phyloP scores from a whole-genome alignment of 495 filamentous ascomycete species.

The Penicillium diatomitis region DNA sequence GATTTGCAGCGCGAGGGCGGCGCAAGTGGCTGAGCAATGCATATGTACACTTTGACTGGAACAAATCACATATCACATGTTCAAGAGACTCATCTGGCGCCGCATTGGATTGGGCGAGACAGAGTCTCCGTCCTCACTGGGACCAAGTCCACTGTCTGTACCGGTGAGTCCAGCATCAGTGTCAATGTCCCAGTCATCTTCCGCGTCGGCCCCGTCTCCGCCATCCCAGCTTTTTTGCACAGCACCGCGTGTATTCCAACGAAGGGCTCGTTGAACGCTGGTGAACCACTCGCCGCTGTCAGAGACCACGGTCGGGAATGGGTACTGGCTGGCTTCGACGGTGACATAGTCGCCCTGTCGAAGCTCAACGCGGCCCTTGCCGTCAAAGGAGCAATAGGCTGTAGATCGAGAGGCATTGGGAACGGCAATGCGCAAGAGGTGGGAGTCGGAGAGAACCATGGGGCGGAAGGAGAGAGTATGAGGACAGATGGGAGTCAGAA shows the following conservation, averaged over 20 bases:
- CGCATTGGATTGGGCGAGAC: constrained; percentile 54
- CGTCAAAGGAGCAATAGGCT: constrained; percentile 93
- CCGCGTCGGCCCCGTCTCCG: constrained; percentile 23
- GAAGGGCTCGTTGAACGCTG: constrained; percentile 76
- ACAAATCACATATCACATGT: constrained; percentile 22
- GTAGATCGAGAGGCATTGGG: constrained; percentile 78
- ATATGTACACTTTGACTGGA: too few relatives aligned
- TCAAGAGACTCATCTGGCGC: constrained; percentile 56
- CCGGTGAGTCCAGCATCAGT: constrained; percentile 55
- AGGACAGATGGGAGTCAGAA: constrained; percentile 94
- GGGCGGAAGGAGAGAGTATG: constrained; percentile 95
- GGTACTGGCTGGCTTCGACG: constrained; percentile 87
- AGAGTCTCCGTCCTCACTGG: constrained; percentile 54
- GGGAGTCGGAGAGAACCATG: constrained; percentile 95
- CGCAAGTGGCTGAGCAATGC: too few relatives aligned
- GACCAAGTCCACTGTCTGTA: constrained; percentile 41
- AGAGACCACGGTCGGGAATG: constrained; percentile 86
- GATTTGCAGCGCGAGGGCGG: too few relatives aligned
- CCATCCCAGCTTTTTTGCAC: constrained; percentile 73
- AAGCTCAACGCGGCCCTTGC: constrained; percentile 88
- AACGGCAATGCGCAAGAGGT: constrained; percentile 79
- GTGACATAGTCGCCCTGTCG: constrained; percentile 88
- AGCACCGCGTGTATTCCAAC: constrained; percentile 86
- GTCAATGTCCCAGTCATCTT: constrained; percentile 66
- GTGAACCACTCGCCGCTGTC: constrained; percentile 84